Percentiles rank a stretch among this genome's conserved stretches.
Evolutionary conservation across 108 stramenopile species (phyloP).

Genomic region (Conticribra weissflogii): DNA sequence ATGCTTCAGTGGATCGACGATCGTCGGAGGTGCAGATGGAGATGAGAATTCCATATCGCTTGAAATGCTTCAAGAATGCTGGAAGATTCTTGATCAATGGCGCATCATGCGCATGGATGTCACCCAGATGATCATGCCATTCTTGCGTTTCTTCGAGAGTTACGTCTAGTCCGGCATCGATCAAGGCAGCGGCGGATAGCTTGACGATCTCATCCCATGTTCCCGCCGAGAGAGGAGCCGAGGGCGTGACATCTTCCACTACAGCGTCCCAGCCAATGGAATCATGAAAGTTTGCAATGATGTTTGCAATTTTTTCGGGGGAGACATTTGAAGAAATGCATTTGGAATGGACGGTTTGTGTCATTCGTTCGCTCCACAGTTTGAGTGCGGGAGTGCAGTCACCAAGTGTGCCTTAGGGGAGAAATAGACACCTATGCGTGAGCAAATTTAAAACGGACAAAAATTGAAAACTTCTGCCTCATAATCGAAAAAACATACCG

Average conservation of each 20-base stretch:
- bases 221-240: conserved; percentile 51
- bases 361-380: conserved; percentile 48
- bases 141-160: conserved; percentile 21
- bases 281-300: conserved; percentile 39
- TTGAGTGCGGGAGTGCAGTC: conserved; percentile 48
- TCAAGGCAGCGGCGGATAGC: conserved; percentile 15
- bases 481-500: conserved; percentile 27
- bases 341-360: conserved; percentile 16
- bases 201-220: conserved; percentile 57
- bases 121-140: conserved; percentile 61
- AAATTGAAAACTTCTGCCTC: too few relatives aligned
- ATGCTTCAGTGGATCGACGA: conserved; percentile 45
- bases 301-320: conserved; percentile 5
- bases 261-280: conserved; percentile 53
- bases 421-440: background rate
- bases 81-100: conserved; percentile 50
- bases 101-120: conserved; percentile 52
- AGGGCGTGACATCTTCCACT: conserved; percentile 40
- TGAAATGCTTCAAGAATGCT: conserved; percentile 37
- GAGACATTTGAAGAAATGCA: conserved; percentile 8
- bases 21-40: conserved; percentile 66
- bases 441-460: background rate
- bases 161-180: conserved; percentile 12
- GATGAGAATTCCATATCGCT: conserved; percentile 37
- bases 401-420: conserved; percentile 44